Conservation (phyloP, 2,329 filamentous ascomycete genomes). For the Raffaelea ambrosiae region DNA sequence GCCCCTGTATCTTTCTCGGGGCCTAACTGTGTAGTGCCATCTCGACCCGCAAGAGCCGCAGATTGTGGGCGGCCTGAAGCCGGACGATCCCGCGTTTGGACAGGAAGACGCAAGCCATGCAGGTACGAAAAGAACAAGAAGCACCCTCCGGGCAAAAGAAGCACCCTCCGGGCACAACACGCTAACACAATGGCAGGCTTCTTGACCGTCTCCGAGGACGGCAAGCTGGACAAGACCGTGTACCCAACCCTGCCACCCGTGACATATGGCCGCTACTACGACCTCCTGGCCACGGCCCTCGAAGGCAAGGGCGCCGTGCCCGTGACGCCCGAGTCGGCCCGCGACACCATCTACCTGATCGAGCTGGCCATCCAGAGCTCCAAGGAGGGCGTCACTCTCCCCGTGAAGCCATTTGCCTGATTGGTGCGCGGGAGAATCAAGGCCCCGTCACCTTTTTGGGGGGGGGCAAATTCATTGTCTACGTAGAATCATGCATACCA, state of each 20-base stretch:
- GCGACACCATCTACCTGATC: conserved; percentile 44
- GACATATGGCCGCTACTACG: conserved; percentile 64
- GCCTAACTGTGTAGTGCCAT: conserved; percentile 40
- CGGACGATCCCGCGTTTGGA: conserved; percentile 56
- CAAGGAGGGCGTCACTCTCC: not conserved
- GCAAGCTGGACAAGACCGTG: conserved; percentile 37
- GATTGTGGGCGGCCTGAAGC: conserved; percentile 54
- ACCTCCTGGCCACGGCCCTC: conserved; percentile 38
- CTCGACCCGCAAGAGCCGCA: conserved; percentile 72
- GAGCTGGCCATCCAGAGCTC: conserved; percentile 21
- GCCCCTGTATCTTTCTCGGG: no score
- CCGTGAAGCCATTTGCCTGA: no score
- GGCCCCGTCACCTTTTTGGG: no score
- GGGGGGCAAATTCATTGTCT: no score
- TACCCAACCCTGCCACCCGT: conserved; percentile 52
- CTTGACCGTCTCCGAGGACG: conserved; percentile 34
- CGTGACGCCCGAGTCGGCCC: conserved; percentile 42
- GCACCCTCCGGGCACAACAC: no score
- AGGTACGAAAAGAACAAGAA: conserved; percentile 46
- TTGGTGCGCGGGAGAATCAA: no score
- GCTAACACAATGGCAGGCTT: conserved; percentile 18
- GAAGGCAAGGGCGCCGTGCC: conserved; percentile 41
- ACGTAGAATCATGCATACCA: no score
- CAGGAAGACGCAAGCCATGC: conserved; percentile 42
- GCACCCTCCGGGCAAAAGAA: no score